Percentiles rank a stretch among this genome's conserved stretches.
These are phyloP conservation scores for Geotrichum macrosporum DNA, from an alignment of 1,139 yeast genomes.

Conservation along the genomic window DNA sequence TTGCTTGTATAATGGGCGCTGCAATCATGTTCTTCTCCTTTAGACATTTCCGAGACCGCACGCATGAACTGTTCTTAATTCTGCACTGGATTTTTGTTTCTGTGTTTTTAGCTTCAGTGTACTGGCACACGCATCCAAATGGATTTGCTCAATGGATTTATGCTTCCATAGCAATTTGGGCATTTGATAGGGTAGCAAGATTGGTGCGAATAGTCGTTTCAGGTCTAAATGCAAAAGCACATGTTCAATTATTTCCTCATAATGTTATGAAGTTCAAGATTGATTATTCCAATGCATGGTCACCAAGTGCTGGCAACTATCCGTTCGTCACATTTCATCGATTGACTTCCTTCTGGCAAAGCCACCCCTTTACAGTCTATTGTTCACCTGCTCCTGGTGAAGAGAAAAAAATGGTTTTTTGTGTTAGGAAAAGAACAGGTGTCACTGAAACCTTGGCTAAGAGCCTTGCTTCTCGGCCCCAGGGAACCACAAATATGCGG, in stretches of 20 bases:
- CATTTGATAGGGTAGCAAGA: conserved; percentile 40
- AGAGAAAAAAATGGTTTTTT: conserved; percentile 32
- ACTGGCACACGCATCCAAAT: conserved; percentile 40
- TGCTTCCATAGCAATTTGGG: conserved; percentile 40
- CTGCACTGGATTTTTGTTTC: conserved; percentile 49
- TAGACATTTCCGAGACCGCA: conserved; percentile 48
- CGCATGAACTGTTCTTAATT: conserved; percentile 61
- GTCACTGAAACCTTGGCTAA: conserved; percentile 27
- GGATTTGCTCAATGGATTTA: conserved; percentile 44
- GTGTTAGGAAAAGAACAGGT: conserved; percentile 37
- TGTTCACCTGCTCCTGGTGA: conserved; percentile 26
- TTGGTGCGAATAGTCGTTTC: conserved; percentile 37
- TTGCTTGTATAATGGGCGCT: conserved; percentile 43
- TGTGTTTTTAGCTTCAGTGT: conserved; percentile 42
- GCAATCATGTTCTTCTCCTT: conserved; percentile 48
- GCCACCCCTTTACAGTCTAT: conserved; percentile 65
- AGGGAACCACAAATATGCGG: conserved; percentile 24
- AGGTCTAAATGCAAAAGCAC: conserved; percentile 43
- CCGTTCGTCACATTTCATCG: conserved; percentile 56
- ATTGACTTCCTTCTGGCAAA: conserved; percentile 47
- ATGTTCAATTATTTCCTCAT: conserved; percentile 32
- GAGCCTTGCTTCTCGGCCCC: conserved; percentile 13
- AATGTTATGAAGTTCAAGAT: conserved; percentile 31
- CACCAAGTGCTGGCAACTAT: conserved; percentile 52
- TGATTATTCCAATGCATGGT: conserved; percentile 38